Percentiles rank a stretch among this genome's conserved stretches.
phyloP scores from a whole-genome alignment of 331 rosid species.

The Cydonia oblonga region DNA sequence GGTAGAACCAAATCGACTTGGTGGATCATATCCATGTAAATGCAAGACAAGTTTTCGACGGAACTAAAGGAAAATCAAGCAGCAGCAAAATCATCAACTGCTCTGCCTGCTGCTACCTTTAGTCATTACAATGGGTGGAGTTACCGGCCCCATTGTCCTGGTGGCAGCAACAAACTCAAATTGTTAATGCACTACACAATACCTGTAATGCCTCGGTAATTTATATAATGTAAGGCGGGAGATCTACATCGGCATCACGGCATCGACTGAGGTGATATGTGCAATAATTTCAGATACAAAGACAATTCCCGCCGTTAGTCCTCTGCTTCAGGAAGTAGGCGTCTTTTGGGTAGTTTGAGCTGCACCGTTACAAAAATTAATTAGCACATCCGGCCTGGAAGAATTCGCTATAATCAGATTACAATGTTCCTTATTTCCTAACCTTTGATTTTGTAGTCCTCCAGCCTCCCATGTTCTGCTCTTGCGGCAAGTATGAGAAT shows the following conservation, averaged over 20 bases:
- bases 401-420: constrained; percentile 5
- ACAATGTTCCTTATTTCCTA: constrained; percentile 8
- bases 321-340: constrained; percentile 13
- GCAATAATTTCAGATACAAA: background rate
- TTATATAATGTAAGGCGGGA: background rate
- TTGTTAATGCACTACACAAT: background rate
- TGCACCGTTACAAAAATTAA: constrained; percentile 26
- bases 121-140: too few relatives aligned
- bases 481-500: constrained; percentile 25
- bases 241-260: background rate
- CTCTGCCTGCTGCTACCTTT: too few relatives aligned
- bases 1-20: too few relatives aligned
- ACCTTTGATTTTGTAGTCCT: constrained; percentile 68
- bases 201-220: background rate
- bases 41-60: too few relatives aligned
- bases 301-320: background rate
- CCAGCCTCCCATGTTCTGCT: constrained; percentile 36
- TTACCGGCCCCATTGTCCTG: too few relatives aligned
- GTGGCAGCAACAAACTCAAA: too few relatives aligned
- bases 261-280: background rate
- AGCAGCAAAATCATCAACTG: too few relatives aligned
- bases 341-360: constrained; percentile 33
- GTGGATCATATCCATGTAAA: too few relatives aligned
- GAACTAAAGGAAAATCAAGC: too few relatives aligned
- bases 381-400: constrained; percentile 4